phyloP scores from a whole-genome alignment of 148 eudicot genomes.

The Fagopyrum tataricum region DNA sequence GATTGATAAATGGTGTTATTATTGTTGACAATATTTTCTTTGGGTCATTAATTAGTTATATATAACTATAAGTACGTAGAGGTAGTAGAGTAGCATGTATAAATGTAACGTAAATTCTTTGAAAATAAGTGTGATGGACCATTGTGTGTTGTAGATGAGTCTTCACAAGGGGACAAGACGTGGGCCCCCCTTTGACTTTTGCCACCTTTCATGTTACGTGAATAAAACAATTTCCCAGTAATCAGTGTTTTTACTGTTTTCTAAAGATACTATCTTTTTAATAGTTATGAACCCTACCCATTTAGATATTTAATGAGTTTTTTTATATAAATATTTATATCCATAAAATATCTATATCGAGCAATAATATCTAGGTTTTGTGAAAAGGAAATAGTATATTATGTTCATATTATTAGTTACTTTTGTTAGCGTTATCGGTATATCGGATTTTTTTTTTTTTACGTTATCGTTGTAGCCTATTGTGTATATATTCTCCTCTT shows the following conservation, averaged over 20 bases:
- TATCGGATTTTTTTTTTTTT: too few species aligned
- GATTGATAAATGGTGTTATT: neutral
- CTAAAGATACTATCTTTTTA: neutral
- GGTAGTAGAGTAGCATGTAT: constrained; percentile 3
- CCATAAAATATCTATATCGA: too few species aligned
- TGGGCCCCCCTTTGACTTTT: constrained; percentile 7
- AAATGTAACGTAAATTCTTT: neutral
- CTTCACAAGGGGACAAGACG: neutral
- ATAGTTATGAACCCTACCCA: neutral
- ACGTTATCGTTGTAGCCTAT: too few species aligned
- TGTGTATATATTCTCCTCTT: too few species aligned
- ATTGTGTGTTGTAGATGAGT: neutral
- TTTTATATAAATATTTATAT: too few species aligned
- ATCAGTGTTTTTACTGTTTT: neutral
- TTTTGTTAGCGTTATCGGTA: too few species aligned
- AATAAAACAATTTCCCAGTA: neutral
- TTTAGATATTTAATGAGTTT: too few species aligned
- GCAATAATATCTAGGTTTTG: too few species aligned
- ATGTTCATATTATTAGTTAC: too few species aligned
- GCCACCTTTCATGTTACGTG: constrained; percentile 2
- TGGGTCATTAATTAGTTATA: neutral
- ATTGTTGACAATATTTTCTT: neutral
- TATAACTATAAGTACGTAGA: neutral
- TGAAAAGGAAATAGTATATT: too few species aligned
- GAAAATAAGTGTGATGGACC: neutral